Evolutionary conservation across 176 grass and related monocot species (phyloP).

Genomic region (Thinopyrum elongatum): DNA sequence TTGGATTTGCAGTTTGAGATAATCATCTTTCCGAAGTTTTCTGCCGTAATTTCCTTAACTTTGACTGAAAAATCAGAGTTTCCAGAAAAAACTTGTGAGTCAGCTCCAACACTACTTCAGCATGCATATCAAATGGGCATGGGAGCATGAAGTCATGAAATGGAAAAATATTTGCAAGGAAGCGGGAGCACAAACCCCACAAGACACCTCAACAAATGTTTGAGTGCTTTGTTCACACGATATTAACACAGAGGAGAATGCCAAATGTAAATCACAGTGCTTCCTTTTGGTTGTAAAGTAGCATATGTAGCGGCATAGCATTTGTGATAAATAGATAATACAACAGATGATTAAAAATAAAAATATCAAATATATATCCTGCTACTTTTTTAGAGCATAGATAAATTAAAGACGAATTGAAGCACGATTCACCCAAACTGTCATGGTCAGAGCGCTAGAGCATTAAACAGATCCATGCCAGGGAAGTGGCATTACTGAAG

Average conservation of each 20-base stretch:
- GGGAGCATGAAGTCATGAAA: background rate
- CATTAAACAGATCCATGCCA: background rate
- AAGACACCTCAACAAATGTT: background rate
- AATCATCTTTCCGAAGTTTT: too few species aligned
- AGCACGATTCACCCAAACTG: background rate
- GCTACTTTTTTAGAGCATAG: conserved; percentile 1
- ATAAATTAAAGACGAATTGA: conserved; percentile 1
- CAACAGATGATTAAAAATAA: background rate
- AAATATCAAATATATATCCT: background rate
- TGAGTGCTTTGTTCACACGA: background rate
- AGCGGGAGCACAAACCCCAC: background rate
- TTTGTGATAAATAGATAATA: background rate
- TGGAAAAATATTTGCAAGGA: conserved; percentile 12
- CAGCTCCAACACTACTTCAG: background rate
- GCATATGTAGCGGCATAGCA: background rate
- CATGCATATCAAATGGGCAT: background rate
- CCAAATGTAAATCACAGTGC: background rate
- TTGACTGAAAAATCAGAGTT: background rate
- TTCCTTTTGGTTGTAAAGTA: conserved; percentile 16
- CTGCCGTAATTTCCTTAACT: too few species aligned
- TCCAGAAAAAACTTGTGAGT: background rate
- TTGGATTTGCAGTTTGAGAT: too few species aligned
- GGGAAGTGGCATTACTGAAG: background rate
- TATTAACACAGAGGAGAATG: conserved; percentile 5
- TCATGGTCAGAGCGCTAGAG: background rate